A percentile compares a stretch with the other conserved stretches of the same genome.
These are phyloP conservation scores for Exophiala calicioides DNA, from an alignment of 2,329 filamentous ascomycete genomes.

Conservation along the genomic window DNA sequence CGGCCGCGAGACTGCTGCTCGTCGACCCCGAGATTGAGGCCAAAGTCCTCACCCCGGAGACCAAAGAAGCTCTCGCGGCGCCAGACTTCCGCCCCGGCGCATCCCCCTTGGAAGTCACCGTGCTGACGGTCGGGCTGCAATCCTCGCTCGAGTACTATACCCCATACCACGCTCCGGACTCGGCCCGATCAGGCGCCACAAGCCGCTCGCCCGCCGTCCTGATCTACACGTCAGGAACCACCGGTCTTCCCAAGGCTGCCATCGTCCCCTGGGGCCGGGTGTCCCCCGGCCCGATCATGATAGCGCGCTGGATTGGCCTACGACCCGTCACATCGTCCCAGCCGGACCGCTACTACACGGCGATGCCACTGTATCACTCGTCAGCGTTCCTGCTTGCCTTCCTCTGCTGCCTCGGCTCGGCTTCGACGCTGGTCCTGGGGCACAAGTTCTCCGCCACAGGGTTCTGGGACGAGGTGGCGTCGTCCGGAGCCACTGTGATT, in stretches of 20 bases:
- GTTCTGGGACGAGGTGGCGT: slow-evolving; percentile 73
- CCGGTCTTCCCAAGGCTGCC: slow-evolving; percentile 84
- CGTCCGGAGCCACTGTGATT: slow-evolving; percentile 68
- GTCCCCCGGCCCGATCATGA: slow-evolving; percentile 53
- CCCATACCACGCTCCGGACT: slow-evolving; percentile 61
- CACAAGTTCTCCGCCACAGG: slow-evolving; percentile 69
- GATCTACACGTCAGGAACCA: slow-evolving; percentile 96
- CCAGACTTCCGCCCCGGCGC: slow-evolving; percentile 42
- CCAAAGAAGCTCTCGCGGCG: slow-evolving; percentile 43
- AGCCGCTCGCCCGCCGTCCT: slow-evolving; percentile 65
- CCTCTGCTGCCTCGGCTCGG: slow-evolving; percentile 58
- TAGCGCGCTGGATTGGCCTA: slow-evolving; percentile 59
- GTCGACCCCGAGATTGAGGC: slow-evolving; percentile 66
- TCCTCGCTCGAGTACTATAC: slow-evolving; percentile 37
- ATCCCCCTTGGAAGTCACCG: slow-evolving; percentile 57
- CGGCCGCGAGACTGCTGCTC: slow-evolving; percentile 66
- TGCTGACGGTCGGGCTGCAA: slow-evolving; percentile 62
- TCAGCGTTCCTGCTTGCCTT: slow-evolving; percentile 74
- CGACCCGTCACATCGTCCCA: slow-evolving; percentile 37
- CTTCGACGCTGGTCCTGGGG: slow-evolving; percentile 69
- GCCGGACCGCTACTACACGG: slow-evolving; percentile 73
- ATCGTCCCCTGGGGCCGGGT: slow-evolving; percentile 29
- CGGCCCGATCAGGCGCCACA: slow-evolving; percentile 53
- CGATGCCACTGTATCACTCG: slow-evolving; percentile 88
- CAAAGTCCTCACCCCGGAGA: slow-evolving; percentile 49